These are phyloP conservation scores for Crepidotus variabilis DNA, from an alignment of 768 basidiomycete genomes.

Conservation along the genomic window DNA sequence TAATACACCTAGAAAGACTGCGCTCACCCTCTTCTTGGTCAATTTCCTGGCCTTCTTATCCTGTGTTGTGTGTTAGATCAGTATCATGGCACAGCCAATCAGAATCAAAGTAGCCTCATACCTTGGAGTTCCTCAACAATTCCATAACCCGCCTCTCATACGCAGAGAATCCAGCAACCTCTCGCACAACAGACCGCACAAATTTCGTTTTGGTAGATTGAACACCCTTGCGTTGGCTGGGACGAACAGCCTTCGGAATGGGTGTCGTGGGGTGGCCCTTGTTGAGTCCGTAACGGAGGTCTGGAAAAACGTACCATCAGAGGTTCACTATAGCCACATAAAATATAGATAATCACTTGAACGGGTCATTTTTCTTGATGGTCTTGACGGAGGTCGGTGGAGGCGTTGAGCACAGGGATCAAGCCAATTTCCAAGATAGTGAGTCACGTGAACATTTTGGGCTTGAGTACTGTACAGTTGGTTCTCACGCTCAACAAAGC, in stretches of 20 bases:
- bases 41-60: constrained; percentile 99
- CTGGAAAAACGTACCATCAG: constrained; percentile 34
- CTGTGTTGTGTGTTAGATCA: constrained; percentile 32
- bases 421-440: constrained; percentile 10
- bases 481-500: constrained; percentile 21
- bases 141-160: constrained; percentile 99
- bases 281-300: constrained; percentile 82
- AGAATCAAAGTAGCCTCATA: constrained; percentile 30
- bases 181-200: constrained; percentile 89
- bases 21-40: constrained; percentile 96
- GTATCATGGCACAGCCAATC: background rate
- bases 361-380: constrained; percentile 66
- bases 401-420: constrained; percentile 23
- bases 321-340: background rate
- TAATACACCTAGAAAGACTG: background rate
- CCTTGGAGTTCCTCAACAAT: constrained; percentile 96
- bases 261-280: constrained; percentile 86
- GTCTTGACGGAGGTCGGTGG: constrained; percentile 48
- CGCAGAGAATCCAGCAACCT: constrained; percentile 96
- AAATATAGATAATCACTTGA: constrained; percentile 52
- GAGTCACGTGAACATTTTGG: constrained; percentile 38
- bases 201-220: constrained; percentile 90
- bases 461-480: constrained; percentile 61
- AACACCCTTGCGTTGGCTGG: constrained; percentile 90
- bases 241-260: constrained; percentile 70